phyloP scores from a whole-genome alignment of 306 rosid species.

The Malus sylvestris region DNA sequence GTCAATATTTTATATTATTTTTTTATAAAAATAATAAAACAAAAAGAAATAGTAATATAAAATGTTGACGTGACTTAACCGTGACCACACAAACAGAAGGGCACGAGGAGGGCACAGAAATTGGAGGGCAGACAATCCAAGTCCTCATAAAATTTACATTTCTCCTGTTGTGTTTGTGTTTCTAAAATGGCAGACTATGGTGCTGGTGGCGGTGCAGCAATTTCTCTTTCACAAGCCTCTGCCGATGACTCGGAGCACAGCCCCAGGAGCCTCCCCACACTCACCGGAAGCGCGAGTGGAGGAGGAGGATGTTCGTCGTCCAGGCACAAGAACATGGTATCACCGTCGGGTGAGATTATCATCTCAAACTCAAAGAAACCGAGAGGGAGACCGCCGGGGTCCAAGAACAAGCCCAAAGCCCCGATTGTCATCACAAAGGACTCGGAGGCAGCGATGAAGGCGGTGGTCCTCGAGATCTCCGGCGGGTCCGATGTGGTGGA shows the following conservation, averaged over 20 bases:
- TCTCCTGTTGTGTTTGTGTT: not conserved
- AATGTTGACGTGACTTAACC: too few species aligned
- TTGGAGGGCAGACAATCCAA: too few species aligned
- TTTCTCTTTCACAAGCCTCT: constrained; percentile 22
- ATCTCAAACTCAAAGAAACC: constrained; percentile 19
- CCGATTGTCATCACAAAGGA: constrained; percentile 35
- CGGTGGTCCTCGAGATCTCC: constrained; percentile 37
- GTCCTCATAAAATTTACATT: not conserved
- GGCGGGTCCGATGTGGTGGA: constrained; percentile 42
- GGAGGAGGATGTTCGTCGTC: constrained; percentile 6
- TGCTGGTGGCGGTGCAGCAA: not conserved
- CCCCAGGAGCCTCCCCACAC: constrained; percentile 14
- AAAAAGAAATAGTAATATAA: too few species aligned
- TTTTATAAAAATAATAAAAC: too few species aligned
- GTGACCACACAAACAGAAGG: too few species aligned
- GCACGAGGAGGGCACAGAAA: too few species aligned
- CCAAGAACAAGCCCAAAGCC: constrained; percentile 56
- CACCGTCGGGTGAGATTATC: not conserved
- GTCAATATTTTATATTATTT: too few species aligned
- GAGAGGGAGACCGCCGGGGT: constrained; percentile 62
- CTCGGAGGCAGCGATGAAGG: constrained; percentile 9
- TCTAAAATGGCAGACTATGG: constrained; percentile 25
- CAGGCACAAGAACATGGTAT: not conserved
- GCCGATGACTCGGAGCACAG: constrained; percentile 24
- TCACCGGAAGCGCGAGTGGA: not conserved